Percentiles rank a stretch among this genome's conserved stretches.
These are phyloP conservation scores for Venturia aucupariae DNA, from an alignment of 2,329 filamentous ascomycete genomes.

Conservation along the genomic window DNA sequence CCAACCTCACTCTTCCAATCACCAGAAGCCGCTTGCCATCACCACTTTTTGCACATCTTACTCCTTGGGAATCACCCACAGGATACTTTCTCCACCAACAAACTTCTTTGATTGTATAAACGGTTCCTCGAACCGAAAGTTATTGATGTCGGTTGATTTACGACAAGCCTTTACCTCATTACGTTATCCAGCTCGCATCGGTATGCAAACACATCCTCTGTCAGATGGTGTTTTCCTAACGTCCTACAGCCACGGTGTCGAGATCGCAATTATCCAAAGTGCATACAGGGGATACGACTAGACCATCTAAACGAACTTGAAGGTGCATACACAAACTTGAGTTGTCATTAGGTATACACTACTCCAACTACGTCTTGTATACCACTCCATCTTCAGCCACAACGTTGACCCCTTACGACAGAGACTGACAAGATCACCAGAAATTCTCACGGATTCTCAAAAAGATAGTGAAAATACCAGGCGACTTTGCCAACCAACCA, in stretches of 20 bases:
- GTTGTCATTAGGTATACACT: neutral
- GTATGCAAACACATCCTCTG: neutral
- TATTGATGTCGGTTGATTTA: slow-evolving; percentile 53
- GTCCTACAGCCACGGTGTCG: slow-evolving; percentile 37
- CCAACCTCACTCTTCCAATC: neutral
- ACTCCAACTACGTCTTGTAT: neutral
- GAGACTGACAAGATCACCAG: neutral
- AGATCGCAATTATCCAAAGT: slow-evolving; percentile 48
- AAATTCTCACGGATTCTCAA: neutral
- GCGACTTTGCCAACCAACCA: neutral
- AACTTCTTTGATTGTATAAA: neutral
- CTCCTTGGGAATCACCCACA: neutral
- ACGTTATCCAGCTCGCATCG: slow-evolving; percentile 46
- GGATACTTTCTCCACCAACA: neutral
- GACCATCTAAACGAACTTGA: slow-evolving; percentile 32
- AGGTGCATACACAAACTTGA: neutral
- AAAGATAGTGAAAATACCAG: neutral
- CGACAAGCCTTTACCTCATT: slow-evolving; percentile 45
- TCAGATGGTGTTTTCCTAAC: neutral
- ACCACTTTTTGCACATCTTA: neutral
- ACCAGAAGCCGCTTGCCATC: neutral
- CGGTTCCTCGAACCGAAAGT: slow-evolving; percentile 3
- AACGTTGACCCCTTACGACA: neutral
- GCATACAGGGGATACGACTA: slow-evolving; percentile 45
- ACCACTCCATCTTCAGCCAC: neutral